Evolutionary conservation across 2,329 filamentous ascomycete genomes (phyloP), one percentile per base, ranked within the genome.

Genomic region (Teratosphaeria gauchensis): DNA sequence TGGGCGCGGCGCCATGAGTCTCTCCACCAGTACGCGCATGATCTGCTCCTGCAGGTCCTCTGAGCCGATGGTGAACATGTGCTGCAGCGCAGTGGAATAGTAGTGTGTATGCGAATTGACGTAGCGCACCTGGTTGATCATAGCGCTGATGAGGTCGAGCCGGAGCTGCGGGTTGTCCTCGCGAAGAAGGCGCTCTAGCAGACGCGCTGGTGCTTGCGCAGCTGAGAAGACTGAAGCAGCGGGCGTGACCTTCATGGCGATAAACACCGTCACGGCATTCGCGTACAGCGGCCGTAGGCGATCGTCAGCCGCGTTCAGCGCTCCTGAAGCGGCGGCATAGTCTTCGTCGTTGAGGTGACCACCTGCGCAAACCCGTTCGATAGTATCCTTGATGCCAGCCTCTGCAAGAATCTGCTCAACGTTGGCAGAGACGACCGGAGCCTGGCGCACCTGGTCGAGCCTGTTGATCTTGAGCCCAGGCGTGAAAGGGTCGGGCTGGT

Each of bases 41-140:
- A 99, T 92, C 72, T 95, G 90, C 76, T 97, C 88, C 38, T 92
- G 89, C 54, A 96, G 86, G 67, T 92, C 89, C 69, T 94, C 89
- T 16, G 71, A 69, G 21, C 73, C 72, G 48, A 72, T 68, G 19
- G 73, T 89, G 73, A 96, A 97, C 46, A 96, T 80, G 66, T 95
- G 85, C 54, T 97, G 80, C 51, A 97, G 79, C 14, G 88, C 83
- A 68, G 91, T 89, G 70, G 86, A 92, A 76, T 96, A 99, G 76
- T 94, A 99, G 69, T 92, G 88, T 12, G 94, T 99, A 69, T 95
- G 86, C 54, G 86, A 85, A 70, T 91, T 95, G 11, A 92, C 90
- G 72, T 88, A 95, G 61, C 94, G 88, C 54, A 99, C 82, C 75
- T 97, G 92, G 73, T 97, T 95, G 59, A 90, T 83, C 70, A 99